Base-by-base conservation (phyloP, 2,329 filamentous ascomycete species). In the Aspergillus sojae region DNA sequence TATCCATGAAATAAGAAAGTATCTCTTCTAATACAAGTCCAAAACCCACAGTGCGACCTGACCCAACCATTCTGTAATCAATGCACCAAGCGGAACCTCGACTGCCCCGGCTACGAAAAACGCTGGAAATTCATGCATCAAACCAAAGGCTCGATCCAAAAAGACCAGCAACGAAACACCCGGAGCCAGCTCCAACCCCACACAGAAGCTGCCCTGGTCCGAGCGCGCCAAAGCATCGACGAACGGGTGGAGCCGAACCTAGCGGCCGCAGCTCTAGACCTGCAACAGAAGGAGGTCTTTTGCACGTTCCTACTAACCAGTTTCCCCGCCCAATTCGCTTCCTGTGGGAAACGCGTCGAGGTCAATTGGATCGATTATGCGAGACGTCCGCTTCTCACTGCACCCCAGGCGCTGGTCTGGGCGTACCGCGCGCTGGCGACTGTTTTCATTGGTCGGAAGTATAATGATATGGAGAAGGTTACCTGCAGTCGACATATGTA, bases 321-420 rank as follows among this genome's bases (percentile, higher is more conserved):
- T 36, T 67, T 67, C 43, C 65, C 65, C 3, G 65, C 62, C 21
- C 65, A 65, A 28, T 67, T 65, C 45, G 63, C 63, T 10, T 64
- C 65, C 26, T 67, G 62, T 21, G 61, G 65, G 1, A 58, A 48
- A 1, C 58, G 65, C 9, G 62, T 67, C 0, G 65, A 67, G 2
- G 62, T 65, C 4, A 67, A 60, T 34, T 67, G 63, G 55, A 50
- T 50, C 16, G 46, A 50, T 2, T 50, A 50, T 28, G 46, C 46
- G 11, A 28, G 46, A 9, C 46, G 61, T 58, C 57, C 36, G 54
- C 36, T 60, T 36, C 50, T 46, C 7, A 50, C 26, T 4, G 48
- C 36, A n/a, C 56, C 60, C 14, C 54, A 43, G 14, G 61, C 61
- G 34, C 60, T 67, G n/a, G 39, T 62, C 14, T 67, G 62, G 62